These are phyloP conservation scores for Begonia peltatifolia DNA, from an alignment of 306 rosid genomes.

Conservation along the genomic window DNA sequence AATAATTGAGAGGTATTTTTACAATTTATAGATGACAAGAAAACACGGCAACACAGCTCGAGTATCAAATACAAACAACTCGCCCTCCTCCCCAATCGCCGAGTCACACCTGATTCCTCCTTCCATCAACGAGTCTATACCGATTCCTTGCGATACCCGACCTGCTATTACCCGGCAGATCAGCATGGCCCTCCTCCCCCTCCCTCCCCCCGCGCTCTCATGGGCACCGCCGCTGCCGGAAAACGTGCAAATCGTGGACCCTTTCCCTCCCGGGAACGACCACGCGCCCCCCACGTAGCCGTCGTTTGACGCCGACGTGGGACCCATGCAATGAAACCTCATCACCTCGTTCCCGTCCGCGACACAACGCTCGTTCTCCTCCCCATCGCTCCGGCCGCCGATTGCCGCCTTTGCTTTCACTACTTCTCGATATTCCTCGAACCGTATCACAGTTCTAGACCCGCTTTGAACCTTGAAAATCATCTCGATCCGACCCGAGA, in stretches of 20 bases:
- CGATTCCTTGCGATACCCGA: constrained; percentile 47
- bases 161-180: constrained; percentile 93
- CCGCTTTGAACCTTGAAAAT: constrained; percentile 69
- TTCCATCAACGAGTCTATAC: constrained; percentile 10
- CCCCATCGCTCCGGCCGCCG: constrained; percentile 23
- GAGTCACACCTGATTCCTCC: constrained; percentile 71
- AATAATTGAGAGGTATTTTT: constrained; percentile 13
- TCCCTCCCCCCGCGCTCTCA: constrained; percentile 57
- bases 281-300: constrained; percentile 35
- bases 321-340: constrained; percentile 84
- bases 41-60: constrained; percentile 92
- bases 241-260: constrained; percentile 55
- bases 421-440: constrained; percentile 70
- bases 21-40: constrained; percentile 78
- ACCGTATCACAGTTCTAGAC: constrained; percentile 46
- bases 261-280: constrained; percentile 38
- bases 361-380: constrained; percentile 70
- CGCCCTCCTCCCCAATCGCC: constrained; percentile 69
- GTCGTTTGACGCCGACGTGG: constrained; percentile 32
- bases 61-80: constrained; percentile 70
- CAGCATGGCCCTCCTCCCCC: constrained; percentile 74
- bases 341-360: constrained; percentile 94
- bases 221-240: constrained; percentile 77
- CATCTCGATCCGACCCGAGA: constrained; percentile 71
- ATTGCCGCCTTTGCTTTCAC: constrained; percentile 40